Evolutionary conservation across 2,329 filamentous ascomycete genomes (phyloP), one percentile per base, ranked within the genome.

Genomic region (Colletotrichum salicis): DNA sequence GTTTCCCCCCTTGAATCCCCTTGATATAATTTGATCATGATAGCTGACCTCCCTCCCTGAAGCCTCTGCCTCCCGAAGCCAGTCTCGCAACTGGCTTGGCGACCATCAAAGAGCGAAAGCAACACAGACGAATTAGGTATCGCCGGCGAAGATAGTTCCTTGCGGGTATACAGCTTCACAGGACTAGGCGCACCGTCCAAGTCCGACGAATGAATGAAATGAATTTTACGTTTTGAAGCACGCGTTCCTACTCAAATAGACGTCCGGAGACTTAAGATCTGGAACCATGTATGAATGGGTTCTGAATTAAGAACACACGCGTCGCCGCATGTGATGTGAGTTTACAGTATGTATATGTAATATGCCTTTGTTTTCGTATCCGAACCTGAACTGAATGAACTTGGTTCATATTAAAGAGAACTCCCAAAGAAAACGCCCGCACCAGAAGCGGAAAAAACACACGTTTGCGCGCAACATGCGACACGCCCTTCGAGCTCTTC

Each of bases 21-120:
- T 56, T n/a, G 27, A 29, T 22, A 10, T 24, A 13, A 10, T 31
- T 5, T 51, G 24, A 3, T 55, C 10, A 33, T 13, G 56, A 15
- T 10, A 59, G 13, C 76, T 78, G 56, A 79, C 69, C 31, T 4
- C 3, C 5, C 72, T 45, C 19, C 8, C 19, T 19, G 8, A 37
- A 89, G 87, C 8, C 77, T 88, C 61, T 88, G 85, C 55, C 87
- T 93, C 1, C 90, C 91, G 29, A 93, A 88, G 78, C 82, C 91
- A 2, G 87, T 94, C 27, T 86, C 90, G 29, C 91, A 93, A 78
- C 82, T 95, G 45, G 86, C 91, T 8, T 95, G 93, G 93, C 87
- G 90, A 73, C 92, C 92, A 5, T 73, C 76, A 15, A 73, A 64
- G 15, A 67, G 71, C 55, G 41, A 67, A 61, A 56, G 66, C 1